phyloP scores from a whole-genome alignment of 495 filamentous ascomycete genomes.

The Talaromyces thailandensis region DNA sequence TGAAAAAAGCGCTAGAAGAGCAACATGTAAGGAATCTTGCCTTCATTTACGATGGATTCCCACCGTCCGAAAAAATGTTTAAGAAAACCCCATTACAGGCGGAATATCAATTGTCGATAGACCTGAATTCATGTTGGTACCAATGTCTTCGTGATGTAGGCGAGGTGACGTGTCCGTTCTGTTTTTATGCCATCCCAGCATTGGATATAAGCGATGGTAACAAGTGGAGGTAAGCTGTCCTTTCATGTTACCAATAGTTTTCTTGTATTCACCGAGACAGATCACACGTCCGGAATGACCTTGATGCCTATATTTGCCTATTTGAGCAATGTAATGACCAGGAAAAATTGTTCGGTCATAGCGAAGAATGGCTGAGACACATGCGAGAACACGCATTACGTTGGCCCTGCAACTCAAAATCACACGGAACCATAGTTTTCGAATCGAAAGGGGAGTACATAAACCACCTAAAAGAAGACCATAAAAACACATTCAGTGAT shows the following conservation, averaged over 20 bases:
- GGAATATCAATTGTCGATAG: too few species aligned
- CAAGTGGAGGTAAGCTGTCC: neutral
- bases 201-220: neutral
- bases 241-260: neutral
- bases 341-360: conserved; percentile 1
- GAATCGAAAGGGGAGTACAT: neutral
- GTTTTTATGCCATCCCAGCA: neutral
- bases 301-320: conserved; percentile 5
- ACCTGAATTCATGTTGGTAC: neutral
- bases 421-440: conserved; percentile 1
- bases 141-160: neutral
- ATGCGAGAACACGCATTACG: conserved; percentile 6
- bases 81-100: too few species aligned
- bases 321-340: conserved; percentile 1
- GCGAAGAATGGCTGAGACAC: conserved; percentile 6
- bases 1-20: neutral
- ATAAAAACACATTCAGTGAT: neutral
- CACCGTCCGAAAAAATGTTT: too few species aligned
- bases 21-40: neutral
- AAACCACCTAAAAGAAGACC: neutral
- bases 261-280: neutral
- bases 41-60: neutral
- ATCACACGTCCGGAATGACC: conserved; percentile 3
- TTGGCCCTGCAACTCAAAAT: conserved; percentile 5
- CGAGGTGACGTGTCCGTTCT: neutral